A percentile compares a stretch with the other conserved stretches of the same genome.
phyloP scores from a whole-genome alignment of 2,329 filamentous ascomycete genomes.

The Blumeriella jaapii region DNA sequence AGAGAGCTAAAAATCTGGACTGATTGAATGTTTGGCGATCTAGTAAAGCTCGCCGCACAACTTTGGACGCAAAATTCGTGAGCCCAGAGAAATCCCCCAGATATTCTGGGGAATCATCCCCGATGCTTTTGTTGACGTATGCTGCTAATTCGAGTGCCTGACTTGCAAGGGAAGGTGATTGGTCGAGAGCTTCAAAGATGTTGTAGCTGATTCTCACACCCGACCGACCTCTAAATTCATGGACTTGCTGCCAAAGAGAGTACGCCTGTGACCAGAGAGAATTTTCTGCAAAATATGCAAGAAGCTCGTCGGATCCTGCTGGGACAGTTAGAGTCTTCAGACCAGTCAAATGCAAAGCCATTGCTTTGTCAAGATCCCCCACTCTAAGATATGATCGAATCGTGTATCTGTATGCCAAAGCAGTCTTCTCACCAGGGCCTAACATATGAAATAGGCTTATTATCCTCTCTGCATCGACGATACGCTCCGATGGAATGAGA shows the following conservation, averaged over 20 bases:
- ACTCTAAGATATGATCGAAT: slow-evolving; percentile 34
- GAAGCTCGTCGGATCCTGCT: slow-evolving; percentile 17
- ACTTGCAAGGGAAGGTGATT: slow-evolving; percentile 8
- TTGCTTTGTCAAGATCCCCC: slow-evolving; percentile 28
- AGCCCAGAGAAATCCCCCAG: slow-evolving; percentile 5
- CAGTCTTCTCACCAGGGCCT: slow-evolving; percentile 26
- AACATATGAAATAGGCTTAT: slow-evolving; percentile 33
- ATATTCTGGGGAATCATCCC: background rate
- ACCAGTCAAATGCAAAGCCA: slow-evolving; percentile 16
- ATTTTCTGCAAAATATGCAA: slow-evolving; percentile 18
- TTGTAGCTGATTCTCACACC: slow-evolving; percentile 5
- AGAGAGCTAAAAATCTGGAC: slow-evolving; percentile 12
- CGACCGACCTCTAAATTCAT: slow-evolving; percentile 2
- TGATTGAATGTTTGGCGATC: slow-evolving; percentile 8
- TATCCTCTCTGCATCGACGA: slow-evolving; percentile 31
- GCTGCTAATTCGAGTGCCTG: slow-evolving; percentile 12
- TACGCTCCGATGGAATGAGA: slow-evolving; percentile 29
- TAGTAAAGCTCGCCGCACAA: slow-evolving; percentile 15
- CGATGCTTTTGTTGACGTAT: slow-evolving; percentile 9
- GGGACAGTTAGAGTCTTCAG: slow-evolving; percentile 11
- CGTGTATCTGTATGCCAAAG: slow-evolving; percentile 33
- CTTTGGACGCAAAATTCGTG: slow-evolving; percentile 11
- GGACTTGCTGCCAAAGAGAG: slow-evolving; percentile 15
- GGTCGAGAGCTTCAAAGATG: slow-evolving; percentile 11
- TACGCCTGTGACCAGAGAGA: slow-evolving; percentile 19